Conservation (phyloP, 106 monocot genomes). For the Vanilla planifolia region DNA sequence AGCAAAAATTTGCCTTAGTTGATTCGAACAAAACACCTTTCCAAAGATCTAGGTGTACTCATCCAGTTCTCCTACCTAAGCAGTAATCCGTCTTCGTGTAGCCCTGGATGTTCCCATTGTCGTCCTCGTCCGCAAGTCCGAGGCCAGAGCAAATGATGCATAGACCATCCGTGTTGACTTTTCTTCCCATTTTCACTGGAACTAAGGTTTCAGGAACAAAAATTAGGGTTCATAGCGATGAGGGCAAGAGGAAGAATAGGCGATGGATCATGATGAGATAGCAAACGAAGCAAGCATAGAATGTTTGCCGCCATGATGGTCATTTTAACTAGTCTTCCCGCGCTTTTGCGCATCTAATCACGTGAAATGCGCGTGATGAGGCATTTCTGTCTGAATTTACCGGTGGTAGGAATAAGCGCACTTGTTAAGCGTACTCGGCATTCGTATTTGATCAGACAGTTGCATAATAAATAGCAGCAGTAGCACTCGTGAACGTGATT, state of each 20-base stretch:
- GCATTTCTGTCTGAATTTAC: too few relatives aligned
- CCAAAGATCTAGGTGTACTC: neutral
- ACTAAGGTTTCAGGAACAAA: neutral
- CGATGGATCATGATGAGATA: neutral
- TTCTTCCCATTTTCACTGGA: neutral
- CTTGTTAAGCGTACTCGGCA: too few relatives aligned
- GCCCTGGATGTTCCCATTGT: constrained; percentile 2
- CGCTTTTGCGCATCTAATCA: too few relatives aligned
- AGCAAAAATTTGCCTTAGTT: too few relatives aligned
- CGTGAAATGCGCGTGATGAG: too few relatives aligned
- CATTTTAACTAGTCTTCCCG: neutral
- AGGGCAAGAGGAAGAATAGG: neutral
- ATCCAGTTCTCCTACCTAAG: neutral
- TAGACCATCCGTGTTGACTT: neutral
- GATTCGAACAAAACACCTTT: neutral
- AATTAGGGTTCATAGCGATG: neutral
- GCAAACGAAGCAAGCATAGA: neutral
- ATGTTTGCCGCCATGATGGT: constrained; percentile 1
- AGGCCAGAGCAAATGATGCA: constrained; percentile 3
- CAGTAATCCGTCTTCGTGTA: constrained; percentile 11
- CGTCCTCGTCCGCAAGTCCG: constrained; percentile 9
- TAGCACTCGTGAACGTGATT: too few relatives aligned
- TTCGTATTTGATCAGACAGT: too few relatives aligned
- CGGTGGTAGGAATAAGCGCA: too few relatives aligned
- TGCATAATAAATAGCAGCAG: too few relatives aligned